Base-by-base conservation (phyloP, 352 stramenopile genomes). In the Phytopythium delawarense region DNA sequence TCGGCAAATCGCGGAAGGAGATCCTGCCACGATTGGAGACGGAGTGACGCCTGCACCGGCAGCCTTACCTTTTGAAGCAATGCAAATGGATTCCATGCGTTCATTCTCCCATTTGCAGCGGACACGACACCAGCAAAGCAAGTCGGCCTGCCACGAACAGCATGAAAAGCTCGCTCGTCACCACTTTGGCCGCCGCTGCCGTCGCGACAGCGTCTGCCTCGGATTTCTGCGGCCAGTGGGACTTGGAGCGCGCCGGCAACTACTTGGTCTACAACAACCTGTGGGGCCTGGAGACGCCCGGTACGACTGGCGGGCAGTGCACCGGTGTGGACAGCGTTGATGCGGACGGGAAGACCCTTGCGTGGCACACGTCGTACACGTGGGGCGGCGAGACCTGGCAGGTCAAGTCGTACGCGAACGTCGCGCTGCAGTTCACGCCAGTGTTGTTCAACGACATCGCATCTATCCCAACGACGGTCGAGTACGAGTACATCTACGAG, bases 201-300 rank as follows among this genome's bases (percentile, higher is more conserved):
- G 46, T 63, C 28, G 59, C 53, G 2, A 40, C 61, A 2, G 52
- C 57, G 4, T 58, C 65, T n/a, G 62, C 65, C 13, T 56, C 67
- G 6, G 51, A 57, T 32, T 57, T 44, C 42, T 78, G 71, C 48
- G 71, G 67, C n/a, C 67, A 78, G 40, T 78, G 68, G 67, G 71
- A 69, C 35, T 66, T 57, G 7, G 40, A 45, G 9, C 52, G 56
- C 23, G 59, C 69, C 9, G 67, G 65, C 53, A 66, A 75, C 57
- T 78, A 71, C 65, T 75, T 67, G 40, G 34, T 78, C 7, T 78
- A 75, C 67, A 75, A 75, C 57, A 75, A 78, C 46, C 57, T 75
- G 15, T 78, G 71, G 71, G 68, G 65, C 37, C 65, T 67, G 45
- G 65, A 65, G 8, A 67, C 67, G 21, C 12, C 62, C 1, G 40